Evolutionary conservation across 352 stramenopile species (phyloP), one percentile per base, ranked within the genome.

Genomic region (Phytophthora meadii): DNA sequence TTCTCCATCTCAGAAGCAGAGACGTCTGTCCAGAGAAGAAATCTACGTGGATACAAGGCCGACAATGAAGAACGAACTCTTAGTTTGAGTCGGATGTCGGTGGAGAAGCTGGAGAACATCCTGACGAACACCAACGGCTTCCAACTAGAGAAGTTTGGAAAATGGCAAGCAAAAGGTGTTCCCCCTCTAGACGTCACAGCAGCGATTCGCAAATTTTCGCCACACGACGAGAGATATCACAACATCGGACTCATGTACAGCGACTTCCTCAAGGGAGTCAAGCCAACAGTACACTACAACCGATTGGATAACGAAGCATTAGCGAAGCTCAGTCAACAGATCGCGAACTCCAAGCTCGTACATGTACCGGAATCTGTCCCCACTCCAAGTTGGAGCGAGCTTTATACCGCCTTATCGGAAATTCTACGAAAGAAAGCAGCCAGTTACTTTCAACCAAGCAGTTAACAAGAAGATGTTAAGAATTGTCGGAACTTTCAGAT

Each of bases 41-140:
- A 12, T 4, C 9, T 36, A 36, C 30, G 30, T 36, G 30, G 30
- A 36, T 14, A 36, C 40, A 10, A 27, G 15, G 40, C 4, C 9
- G 22, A 50, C 0, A 24, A 50, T 12, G 25, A 50, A 19, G 44
- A 50, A 9, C 22, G 44, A 36, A 10, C 24, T 19, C 32, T 36
- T 6, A 24, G 24, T 37, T 15, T 50, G 2, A 36, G 17, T 11
- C 36, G 17, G 6, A 50, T 50, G 10, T 24, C 10, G 14, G 24
- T 50, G 24, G 25, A 37, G 25, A 50, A 50, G 44, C 25, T 50
- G 12, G 44, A 50, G 22, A 12, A 50, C 32, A 50, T 50, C 9
- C 24, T 50, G 24, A 36, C 44, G 15, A 50, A 50, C 25, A 34
- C 44, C 10, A 3, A 37, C 2, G 14, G 9, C 14, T 10, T n/a